A percentile compares a stretch with the other conserved stretches of the same genome.
Evolutionary conservation across 106 monocot species (phyloP).

Genomic region (Iris macrosiphon): DNA sequence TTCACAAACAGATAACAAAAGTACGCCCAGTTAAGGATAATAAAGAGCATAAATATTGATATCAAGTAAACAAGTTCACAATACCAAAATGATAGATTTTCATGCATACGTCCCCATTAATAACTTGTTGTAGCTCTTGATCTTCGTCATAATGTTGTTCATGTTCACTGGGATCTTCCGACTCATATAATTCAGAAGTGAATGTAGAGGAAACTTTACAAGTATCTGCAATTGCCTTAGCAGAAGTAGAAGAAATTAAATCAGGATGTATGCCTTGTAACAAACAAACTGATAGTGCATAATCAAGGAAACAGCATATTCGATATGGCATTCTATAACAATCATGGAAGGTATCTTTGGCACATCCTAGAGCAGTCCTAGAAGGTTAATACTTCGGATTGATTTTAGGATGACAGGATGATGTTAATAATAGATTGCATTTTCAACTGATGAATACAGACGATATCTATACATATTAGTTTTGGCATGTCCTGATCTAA

Average conservation of each 20-base stretch:
- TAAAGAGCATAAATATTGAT: not conserved
- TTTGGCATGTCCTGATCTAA: too few species aligned
- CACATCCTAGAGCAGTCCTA: too few species aligned
- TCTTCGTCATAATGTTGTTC: constrained; percentile 66
- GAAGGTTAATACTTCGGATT: too few species aligned
- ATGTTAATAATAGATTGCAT: too few species aligned
- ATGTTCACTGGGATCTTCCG: constrained; percentile 49
- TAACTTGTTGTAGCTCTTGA: constrained; percentile 85
- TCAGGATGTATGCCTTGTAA: constrained; percentile 3
- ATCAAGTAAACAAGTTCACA: not conserved
- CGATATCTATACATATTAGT: too few species aligned
- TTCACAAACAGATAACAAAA: not conserved
- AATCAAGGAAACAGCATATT: not conserved
- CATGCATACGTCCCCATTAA: constrained; percentile 88
- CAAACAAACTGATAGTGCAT: not conserved
- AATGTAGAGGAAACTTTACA: constrained; percentile 50
- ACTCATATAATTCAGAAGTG: constrained; percentile 46
- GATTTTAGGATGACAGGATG: too few species aligned
- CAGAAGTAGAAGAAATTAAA: constrained; percentile 8
- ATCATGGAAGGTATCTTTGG: not conserved
- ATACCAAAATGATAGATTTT: constrained; percentile 80
- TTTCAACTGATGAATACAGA: too few species aligned
- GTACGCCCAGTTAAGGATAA: not conserved
- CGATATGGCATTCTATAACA: not conserved
- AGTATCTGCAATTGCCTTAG: constrained; percentile 83